phyloP scores from a whole-genome alignment of 805 yeast species.

The Lachancea waltii region DNA sequence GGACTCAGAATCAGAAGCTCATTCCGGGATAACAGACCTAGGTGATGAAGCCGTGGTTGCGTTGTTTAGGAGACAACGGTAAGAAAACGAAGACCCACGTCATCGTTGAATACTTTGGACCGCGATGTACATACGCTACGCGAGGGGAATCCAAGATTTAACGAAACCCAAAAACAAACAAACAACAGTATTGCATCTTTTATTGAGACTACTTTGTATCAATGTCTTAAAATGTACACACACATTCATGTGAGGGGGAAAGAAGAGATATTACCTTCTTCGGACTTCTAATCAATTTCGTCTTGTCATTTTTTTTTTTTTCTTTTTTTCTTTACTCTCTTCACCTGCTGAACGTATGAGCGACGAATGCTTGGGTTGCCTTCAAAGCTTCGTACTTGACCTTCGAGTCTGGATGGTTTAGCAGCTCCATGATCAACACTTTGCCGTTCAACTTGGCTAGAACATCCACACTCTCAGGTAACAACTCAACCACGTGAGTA shows the following conservation, averaged over 20 bases:
- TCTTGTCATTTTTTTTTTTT: no score
- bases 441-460: constrained; percentile 57
- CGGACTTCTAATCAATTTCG: no score
- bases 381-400: constrained; percentile 92
- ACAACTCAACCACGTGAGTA: constrained; percentile 50
- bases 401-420: constrained; percentile 74
- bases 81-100: no score
- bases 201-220: not conserved
- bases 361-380: constrained; percentile 90
- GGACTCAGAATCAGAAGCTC: constrained; percentile 2
- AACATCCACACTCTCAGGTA: constrained; percentile 54
- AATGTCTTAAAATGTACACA: not conserved
- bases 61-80: constrained; percentile 10
- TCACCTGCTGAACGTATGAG: constrained; percentile 53
- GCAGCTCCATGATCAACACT: constrained; percentile 73
- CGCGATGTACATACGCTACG: no score
- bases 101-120: no score
- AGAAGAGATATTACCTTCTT: no score
- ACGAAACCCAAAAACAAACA: constrained; percentile 9
- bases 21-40: constrained; percentile 10
- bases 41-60: constrained; percentile 18
- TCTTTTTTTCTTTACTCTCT: not conserved
- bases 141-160: no score
- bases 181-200: constrained; percentile 4
- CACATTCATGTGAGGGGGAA: not conserved